These are phyloP conservation scores for Ceriops tagal DNA, from an alignment of 345 rosid species.

Conservation along the genomic window DNA sequence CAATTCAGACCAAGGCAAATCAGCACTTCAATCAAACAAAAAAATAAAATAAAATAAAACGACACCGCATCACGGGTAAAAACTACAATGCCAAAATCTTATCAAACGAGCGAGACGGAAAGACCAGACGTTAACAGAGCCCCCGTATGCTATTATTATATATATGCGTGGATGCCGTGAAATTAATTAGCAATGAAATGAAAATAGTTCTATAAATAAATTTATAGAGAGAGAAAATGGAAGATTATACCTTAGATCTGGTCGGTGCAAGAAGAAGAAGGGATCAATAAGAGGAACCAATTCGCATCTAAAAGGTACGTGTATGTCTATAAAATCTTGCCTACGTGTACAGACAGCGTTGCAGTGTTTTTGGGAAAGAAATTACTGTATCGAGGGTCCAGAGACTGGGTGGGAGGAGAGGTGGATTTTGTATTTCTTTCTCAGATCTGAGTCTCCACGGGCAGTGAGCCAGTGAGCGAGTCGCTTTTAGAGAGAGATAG, in stretches of 20 bases:
- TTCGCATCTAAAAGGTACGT: background rate
- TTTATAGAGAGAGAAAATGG: background rate
- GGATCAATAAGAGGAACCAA: background rate
- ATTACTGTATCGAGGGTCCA: background rate
- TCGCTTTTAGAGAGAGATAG: background rate
- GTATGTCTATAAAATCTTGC: no score
- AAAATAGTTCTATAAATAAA: background rate
- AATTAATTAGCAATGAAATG: no score
- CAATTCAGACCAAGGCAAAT: background rate
- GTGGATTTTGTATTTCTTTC: background rate
- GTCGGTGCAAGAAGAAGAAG: background rate
- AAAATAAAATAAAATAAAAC: no score
- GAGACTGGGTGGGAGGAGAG: background rate
- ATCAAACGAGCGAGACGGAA: no score
- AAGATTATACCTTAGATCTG: conserved; percentile 8
- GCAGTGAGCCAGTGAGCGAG: background rate
- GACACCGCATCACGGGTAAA: background rate
- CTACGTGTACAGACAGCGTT: background rate
- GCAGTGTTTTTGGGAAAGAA: background rate
- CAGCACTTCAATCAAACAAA: background rate
- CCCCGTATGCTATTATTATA: no score
- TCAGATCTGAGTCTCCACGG: conserved; percentile 8
- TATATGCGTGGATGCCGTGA: no score
- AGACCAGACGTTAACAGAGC: no score
- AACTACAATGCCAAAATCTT: background rate